Evolutionary conservation across 352 stramenopile species (phyloP), one percentile per base, ranked within the genome.

Genomic region (Globisporangium mamillatum): DNA sequence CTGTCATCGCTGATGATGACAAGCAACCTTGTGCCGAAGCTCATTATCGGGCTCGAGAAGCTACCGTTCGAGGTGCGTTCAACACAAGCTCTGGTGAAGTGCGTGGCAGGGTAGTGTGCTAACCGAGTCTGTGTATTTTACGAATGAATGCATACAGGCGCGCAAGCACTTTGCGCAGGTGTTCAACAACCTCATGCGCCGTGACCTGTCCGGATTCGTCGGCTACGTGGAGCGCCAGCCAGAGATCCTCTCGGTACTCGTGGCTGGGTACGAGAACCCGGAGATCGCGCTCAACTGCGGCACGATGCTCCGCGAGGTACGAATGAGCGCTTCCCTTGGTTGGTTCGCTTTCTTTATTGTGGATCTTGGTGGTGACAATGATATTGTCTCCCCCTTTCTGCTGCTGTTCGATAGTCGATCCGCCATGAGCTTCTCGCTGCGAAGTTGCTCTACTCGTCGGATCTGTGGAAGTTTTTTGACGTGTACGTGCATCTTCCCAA

Each of bases 381-480:
- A 25, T 6, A 44, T 12, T 7, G 16, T 9, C 9, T 34, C 24
- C 10, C 24, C 14, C 9, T 12, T 36, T 16, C 25, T 67, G 29
- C 56, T 29, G 14, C n/a, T 27, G n/a, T 36, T 6, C 3, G 1
- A 1, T 65, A 90, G 79, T 92, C 86, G 41, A 90, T 96, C 58
- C 86, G 88, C 48, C 88, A 97, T 68, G 85, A 96, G 67, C 71
- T 81, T 29, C 72, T 97, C 25, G 80, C 84, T 29, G 71, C 77
- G 34, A 89, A 88, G 41, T 83, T 95, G 29, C 72, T 97, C 41
- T 90, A 91, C 75, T 92, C 84, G 69, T 73, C 85, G 10, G 81
- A 93, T 38, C 71, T 97, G 29, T 97, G 90, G 89, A 92, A 93
- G 70, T 97, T 97, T 67, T 97, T 98, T 66, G 89, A 97, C 72